A percentile compares a stretch with the other conserved stretches of the same genome.
phyloP scores from a whole-genome alignment of 202 grass and related monocot genomes.

The Schoenoplectus triqueter region DNA sequence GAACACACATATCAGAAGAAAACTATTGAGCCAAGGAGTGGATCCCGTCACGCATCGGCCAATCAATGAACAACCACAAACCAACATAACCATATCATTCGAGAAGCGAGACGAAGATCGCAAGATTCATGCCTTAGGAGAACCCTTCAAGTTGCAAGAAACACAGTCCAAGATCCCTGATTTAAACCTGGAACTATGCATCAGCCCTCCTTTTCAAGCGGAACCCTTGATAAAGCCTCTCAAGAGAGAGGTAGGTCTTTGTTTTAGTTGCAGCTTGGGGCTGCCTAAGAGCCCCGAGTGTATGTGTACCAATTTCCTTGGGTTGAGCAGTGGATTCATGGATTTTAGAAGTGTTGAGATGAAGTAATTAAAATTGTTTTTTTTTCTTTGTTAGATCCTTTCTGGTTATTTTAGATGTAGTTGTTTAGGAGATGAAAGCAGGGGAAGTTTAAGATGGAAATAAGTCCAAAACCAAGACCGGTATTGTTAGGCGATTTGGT shows the following conservation, averaged over 20 bases:
- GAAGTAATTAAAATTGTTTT: constrained; percentile 54
- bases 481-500: constrained; percentile 1
- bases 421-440: constrained; percentile 50
- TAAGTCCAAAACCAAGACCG: neutral
- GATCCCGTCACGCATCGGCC: constrained; percentile 80
- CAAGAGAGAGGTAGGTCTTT: constrained; percentile 52
- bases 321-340: constrained; percentile 59
- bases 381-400: neutral
- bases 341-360: constrained; percentile 89
- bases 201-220: constrained; percentile 71
- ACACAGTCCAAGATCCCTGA: constrained; percentile 70
- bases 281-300: constrained; percentile 64
- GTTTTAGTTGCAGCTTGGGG: constrained; percentile 81
- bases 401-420: constrained; percentile 45
- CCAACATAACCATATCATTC: constrained; percentile 71
- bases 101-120: constrained; percentile 54
- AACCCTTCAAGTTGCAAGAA: constrained; percentile 39
- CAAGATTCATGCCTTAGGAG: constrained; percentile 18
- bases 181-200: constrained; percentile 92
- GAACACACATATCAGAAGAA: constrained; percentile 95
- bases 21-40: constrained; percentile 72
- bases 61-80: constrained; percentile 49
- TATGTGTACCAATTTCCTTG: constrained; percentile 77
- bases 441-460: constrained; percentile 36
- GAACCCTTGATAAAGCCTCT: constrained; percentile 46